Evolutionary conservation across 768 basidiomycete genomes (phyloP), one percentile per base, ranked within the genome.

Genomic region (Macrolepiota fuliginosa): DNA sequence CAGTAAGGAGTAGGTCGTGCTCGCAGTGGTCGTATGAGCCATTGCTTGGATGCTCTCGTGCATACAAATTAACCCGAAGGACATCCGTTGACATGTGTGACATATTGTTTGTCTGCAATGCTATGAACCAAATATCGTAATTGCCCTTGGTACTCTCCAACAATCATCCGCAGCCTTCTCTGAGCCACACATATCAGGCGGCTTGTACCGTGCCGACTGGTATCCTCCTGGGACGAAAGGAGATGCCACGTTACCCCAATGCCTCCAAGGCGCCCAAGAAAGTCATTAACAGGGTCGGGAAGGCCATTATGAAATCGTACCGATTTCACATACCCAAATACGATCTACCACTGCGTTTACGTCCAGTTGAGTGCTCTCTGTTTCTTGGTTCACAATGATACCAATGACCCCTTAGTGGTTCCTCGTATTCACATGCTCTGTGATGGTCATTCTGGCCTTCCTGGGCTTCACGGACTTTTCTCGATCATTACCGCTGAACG

Each of bases 391-490:
- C 25, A 25, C 22, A 13, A 55, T 56, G 51, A 58, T 35, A 35
- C 7, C 54, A 22, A 24, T 32, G 42, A 58, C 32, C 37, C 42
- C 50, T 2, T 55, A 93, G 92, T 94, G 91, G 91, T 94, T 94
- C 68, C 69, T 92, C n/a, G 64, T 84, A 32, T 87, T 89, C 68
- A 91, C 92, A 32, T 76, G 74, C 64, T 37, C 87, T 27, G 79
- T 91, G 55, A 90, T 93, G 84, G 68, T 88, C 37, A 61, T 84
- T 9, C 81, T 94, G 15, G 91, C 87, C 3, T 79, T 94, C 57
- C 76, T 94, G 19, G 91, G 92, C 12, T 86, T 94, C 72, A 90
- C 92, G 45, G 83, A 90, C 73, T 77, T 89, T 65, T 77, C 86
- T 17, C 78, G 79, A 62, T 73, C 83, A 11, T 69, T 92, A 24